Evolutionary conservation across 2,329 filamentous ascomycete species (phyloP).

Genomic region (Fusarium dimerum): DNA sequence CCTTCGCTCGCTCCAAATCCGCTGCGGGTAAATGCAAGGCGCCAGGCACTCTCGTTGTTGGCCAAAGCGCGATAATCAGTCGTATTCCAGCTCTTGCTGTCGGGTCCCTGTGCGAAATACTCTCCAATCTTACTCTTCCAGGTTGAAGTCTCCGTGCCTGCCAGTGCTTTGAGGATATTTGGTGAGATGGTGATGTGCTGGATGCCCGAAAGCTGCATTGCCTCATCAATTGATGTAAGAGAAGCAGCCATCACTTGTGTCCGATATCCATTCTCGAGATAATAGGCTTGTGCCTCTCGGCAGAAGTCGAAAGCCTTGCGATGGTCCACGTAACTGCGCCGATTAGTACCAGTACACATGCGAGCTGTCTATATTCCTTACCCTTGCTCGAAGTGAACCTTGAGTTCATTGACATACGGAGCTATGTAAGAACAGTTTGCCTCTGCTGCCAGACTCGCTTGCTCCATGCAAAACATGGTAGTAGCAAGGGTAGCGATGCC

Average conservation of each 20-base stretch:
- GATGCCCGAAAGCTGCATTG: constrained; percentile 58
- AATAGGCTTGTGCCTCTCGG: constrained; percentile 54
- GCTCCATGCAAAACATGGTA: constrained; percentile 62
- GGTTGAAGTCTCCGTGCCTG: constrained; percentile 35
- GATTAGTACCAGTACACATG: neutral
- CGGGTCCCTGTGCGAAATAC: constrained; percentile 32
- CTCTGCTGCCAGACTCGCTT: constrained; percentile 59
- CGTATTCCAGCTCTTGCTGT: constrained; percentile 29
- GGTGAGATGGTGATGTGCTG: constrained; percentile 62
- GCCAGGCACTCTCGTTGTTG: constrained; percentile 49
- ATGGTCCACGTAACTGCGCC: constrained; percentile 46
- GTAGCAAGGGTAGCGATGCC: constrained; percentile 63
- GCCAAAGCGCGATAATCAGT: constrained; percentile 22
- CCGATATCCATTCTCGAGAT: constrained; percentile 39
- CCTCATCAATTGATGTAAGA: constrained; percentile 57
- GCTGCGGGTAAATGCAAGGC: constrained; percentile 51
- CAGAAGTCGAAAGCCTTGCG: constrained; percentile 53
- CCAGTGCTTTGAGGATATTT: constrained; percentile 49
- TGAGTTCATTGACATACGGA: constrained; percentile 66
- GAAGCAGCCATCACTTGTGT: constrained; percentile 59
- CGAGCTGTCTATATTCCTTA: constrained; percentile 28
- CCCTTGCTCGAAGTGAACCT: constrained; percentile 58
- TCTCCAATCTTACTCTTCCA: constrained; percentile 33
- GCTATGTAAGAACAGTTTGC: constrained; percentile 63
- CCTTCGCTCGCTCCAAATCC: constrained; percentile 48